Conservation (phyloP, 2,329 filamentous ascomycete genomes). For the Sarocladium strictum region DNA sequence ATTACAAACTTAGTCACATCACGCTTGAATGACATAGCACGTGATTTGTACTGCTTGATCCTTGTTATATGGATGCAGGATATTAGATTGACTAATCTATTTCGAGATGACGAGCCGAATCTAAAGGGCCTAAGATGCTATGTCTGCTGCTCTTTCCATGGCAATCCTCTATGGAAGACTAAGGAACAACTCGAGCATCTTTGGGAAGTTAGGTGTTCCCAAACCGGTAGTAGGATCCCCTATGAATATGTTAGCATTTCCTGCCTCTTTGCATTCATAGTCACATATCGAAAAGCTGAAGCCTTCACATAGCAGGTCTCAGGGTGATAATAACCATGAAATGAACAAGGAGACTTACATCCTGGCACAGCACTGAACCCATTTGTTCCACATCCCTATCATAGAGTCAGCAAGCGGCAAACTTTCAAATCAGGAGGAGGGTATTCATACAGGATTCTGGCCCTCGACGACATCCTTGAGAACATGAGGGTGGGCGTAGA, state of each 20-base stretch:
- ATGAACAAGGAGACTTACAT: neutral
- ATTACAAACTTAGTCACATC: too few species aligned
- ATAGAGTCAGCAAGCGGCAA: neutral
- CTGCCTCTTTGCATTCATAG: neutral
- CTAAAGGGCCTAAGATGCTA: too few species aligned
- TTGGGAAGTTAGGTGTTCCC: neutral
- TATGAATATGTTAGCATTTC: neutral
- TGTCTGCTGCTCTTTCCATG: too few species aligned
- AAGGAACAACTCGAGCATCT: neutral
- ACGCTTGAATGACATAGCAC: too few species aligned
- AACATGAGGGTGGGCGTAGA: neutral
- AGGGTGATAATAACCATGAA: too few species aligned
- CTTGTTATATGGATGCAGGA: too few species aligned
- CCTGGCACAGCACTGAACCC: slow-evolving; percentile 2
- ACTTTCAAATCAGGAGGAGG: neutral
- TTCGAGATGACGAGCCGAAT: too few species aligned
- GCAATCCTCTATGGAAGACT: neutral
- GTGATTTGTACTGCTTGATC: too few species aligned
- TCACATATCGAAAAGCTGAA: too few species aligned
- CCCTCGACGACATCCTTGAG: neutral
- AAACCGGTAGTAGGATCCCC: slow-evolving; percentile 1
- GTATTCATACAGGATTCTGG: slow-evolving; percentile 1
- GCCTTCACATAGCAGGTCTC: too few species aligned
- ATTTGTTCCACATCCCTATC: neutral
- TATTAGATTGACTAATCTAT: too few species aligned